Percentiles rank a stretch among this genome's conserved stretches.
phyloP scores from a whole-genome alignment of 176 grass and related monocot genomes.

The sorghum (Sorghum bicolor) region DNA sequence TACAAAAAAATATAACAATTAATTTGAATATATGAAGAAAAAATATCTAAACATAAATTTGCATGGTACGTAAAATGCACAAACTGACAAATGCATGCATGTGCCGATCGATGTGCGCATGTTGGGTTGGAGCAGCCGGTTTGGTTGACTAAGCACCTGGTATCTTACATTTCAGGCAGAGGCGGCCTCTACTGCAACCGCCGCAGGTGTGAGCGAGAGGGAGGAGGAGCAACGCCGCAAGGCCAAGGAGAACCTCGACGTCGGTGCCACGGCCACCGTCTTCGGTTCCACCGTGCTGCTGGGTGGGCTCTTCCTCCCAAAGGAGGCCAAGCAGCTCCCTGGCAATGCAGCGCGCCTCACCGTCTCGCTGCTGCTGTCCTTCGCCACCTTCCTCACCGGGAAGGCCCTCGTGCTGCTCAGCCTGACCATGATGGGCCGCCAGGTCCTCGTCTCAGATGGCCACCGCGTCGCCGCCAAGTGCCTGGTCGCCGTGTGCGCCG shows the following conservation, averaged over 20 bases:
- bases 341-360: background rate
- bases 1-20: too few relatives aligned
- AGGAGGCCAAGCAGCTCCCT: background rate
- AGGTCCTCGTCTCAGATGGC: background rate
- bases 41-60: too few relatives aligned
- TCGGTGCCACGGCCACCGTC: background rate
- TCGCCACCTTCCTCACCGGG: background rate
- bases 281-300: background rate
- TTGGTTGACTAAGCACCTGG: background rate
- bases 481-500: background rate
- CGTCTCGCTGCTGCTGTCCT: background rate
- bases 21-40: too few relatives aligned
- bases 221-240: background rate
- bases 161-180: slow-evolving; percentile 16
- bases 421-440: background rate
- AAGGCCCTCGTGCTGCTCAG: background rate
- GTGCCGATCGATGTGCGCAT: too few relatives aligned
- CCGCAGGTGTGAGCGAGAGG: background rate
- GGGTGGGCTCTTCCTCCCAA: background rate
- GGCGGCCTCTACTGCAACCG: background rate
- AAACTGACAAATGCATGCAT: too few relatives aligned
- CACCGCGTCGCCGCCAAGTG: background rate
- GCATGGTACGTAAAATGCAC: too few relatives aligned
- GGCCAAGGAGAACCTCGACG: background rate
- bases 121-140: too few relatives aligned